These are phyloP conservation scores for Aspergillus costaricaensis DNA, from an alignment of 2,329 filamentous ascomycete genomes.

Conservation along the genomic window DNA sequence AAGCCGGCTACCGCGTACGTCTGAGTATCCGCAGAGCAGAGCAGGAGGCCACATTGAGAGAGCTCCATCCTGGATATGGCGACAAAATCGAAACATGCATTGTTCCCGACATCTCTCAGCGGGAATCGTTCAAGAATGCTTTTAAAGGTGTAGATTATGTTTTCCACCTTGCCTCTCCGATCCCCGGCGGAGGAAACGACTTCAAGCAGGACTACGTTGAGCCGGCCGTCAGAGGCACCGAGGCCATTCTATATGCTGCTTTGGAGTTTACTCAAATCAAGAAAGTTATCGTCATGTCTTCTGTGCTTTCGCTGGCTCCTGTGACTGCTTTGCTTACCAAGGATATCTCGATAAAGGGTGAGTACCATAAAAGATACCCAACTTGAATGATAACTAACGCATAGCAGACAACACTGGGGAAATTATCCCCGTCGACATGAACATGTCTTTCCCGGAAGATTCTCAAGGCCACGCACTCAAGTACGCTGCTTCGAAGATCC, in stretches of 20 bases:
- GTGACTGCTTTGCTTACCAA: neutral
- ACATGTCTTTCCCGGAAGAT: neutral
- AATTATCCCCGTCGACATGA: neutral
- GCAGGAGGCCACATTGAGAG: slow-evolving; percentile 15
- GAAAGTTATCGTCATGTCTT: slow-evolving; percentile 11
- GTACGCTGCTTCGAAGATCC: neutral
- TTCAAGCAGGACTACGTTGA: slow-evolving; percentile 5
- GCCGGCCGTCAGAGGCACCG: slow-evolving; percentile 9
- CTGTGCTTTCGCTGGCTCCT: neutral
- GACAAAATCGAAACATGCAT: slow-evolving; percentile 18
- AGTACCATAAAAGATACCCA: fast-evolving
- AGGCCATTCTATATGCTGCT: neutral
- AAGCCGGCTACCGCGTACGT: slow-evolving; percentile 22
- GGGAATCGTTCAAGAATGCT: slow-evolving; percentile 10
- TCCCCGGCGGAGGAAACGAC: slow-evolving; percentile 11
- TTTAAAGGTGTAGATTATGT: slow-evolving; percentile 21
- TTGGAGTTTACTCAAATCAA: neutral
- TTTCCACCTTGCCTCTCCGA: slow-evolving; percentile 26
- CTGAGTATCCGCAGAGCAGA: slow-evolving; percentile 19
- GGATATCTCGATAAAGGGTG: neutral
- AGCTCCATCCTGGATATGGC: slow-evolving; percentile 7
- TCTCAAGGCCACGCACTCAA: neutral
- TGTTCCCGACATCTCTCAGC: slow-evolving; percentile 20
- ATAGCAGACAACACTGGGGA: slow-evolving; percentile 1
- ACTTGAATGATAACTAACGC: neutral